Conservation (phyloP, 164 flowering plant genomes). For the Magnolia officinalis region DNA sequence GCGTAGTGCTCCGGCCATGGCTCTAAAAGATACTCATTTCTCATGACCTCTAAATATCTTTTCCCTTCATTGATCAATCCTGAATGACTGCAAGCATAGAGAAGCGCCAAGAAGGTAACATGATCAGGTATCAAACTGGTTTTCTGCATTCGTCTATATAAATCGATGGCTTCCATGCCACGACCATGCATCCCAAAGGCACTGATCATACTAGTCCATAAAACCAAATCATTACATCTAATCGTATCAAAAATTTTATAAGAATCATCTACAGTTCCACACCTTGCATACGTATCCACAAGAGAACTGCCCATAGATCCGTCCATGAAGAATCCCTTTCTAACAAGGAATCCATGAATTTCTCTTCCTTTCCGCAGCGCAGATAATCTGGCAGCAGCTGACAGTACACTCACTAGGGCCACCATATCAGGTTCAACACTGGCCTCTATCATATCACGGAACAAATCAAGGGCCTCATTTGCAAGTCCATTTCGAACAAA, state of each 20-base stretch:
- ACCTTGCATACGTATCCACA: constrained; percentile 75
- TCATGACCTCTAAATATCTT: constrained; percentile 46
- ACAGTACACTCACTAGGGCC: constrained; percentile 48
- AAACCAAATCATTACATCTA: constrained; percentile 28
- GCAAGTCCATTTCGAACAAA: constrained; percentile 50
- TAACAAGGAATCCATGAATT: constrained; percentile 58
- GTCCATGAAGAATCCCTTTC: constrained; percentile 46
- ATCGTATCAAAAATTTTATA: constrained; percentile 36
- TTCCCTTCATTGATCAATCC: constrained; percentile 61
- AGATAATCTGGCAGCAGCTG: constrained; percentile 64
- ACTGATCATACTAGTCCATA: constrained; percentile 77
- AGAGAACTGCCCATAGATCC: constrained; percentile 54
- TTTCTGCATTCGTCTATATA: constrained; percentile 47
- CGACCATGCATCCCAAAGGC: constrained; percentile 83
- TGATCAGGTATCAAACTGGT: constrained; percentile 61
- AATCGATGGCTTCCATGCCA: constrained; percentile 53
- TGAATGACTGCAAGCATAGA: constrained; percentile 85
- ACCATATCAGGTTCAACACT: constrained; percentile 53
- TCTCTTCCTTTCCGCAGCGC: constrained; percentile 70
- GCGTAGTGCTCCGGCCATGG: constrained; percentile 92
- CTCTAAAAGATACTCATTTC: constrained; percentile 44
- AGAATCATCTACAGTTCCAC: constrained; percentile 54
- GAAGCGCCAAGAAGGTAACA: constrained; percentile 64
- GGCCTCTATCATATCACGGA: constrained; percentile 36
- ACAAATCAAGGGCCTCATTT: constrained; percentile 58